A percentile compares a stretch with the other conserved stretches of the same genome.
phyloP scores from a whole-genome alignment of 2,329 filamentous ascomycete genomes.

The Diaporthe eres region DNA sequence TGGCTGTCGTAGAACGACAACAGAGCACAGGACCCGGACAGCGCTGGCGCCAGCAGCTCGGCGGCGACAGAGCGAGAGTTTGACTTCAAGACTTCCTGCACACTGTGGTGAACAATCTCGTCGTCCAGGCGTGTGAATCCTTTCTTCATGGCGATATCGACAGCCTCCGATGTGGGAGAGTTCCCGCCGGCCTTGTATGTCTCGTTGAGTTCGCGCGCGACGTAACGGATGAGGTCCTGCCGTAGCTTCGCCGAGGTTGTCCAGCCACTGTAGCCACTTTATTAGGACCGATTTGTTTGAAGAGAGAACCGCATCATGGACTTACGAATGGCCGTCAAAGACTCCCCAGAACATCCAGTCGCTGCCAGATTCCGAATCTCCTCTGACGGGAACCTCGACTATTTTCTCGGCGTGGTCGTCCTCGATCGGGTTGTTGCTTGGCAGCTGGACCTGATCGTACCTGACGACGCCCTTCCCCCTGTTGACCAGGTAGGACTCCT shows the following conservation, averaged over 20 bases:
- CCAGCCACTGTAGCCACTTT: conserved; percentile 79
- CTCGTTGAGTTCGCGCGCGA: conserved; percentile 91
- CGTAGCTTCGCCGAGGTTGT: conserved; percentile 97
- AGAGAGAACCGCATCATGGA: conserved; percentile 44
- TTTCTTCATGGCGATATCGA: conserved; percentile 92
- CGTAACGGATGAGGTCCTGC: conserved; percentile 91
- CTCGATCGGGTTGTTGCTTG: conserved; percentile 97
- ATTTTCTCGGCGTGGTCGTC: conserved; percentile 99
- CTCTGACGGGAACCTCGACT: conserved; percentile 82
- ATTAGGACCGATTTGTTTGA: conserved; percentile 38
- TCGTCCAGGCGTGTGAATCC: conserved; percentile 91
- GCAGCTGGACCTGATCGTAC: conserved; percentile 94
- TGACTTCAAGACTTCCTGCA: conserved; percentile 89
- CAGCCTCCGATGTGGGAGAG: conserved; percentile 82
- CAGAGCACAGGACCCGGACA: conserved; percentile 97
- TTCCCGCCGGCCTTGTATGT: conserved; percentile 84
- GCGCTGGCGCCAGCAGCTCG: conserved; percentile 89
- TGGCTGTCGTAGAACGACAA: conserved; percentile 95
- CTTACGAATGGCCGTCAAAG: conserved; percentile 95
- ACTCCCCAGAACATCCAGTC: conserved; percentile 99
- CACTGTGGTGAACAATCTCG: conserved; percentile 94
- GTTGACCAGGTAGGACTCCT: conserved; percentile 92
- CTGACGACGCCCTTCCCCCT: conserved; percentile 91
- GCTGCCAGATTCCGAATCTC: conserved; percentile 67
- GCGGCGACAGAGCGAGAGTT: conserved; percentile 93